These are phyloP conservation scores for Fraxinus angustifolia DNA, from an alignment of 305 asterid species.

Conservation along the genomic window DNA sequence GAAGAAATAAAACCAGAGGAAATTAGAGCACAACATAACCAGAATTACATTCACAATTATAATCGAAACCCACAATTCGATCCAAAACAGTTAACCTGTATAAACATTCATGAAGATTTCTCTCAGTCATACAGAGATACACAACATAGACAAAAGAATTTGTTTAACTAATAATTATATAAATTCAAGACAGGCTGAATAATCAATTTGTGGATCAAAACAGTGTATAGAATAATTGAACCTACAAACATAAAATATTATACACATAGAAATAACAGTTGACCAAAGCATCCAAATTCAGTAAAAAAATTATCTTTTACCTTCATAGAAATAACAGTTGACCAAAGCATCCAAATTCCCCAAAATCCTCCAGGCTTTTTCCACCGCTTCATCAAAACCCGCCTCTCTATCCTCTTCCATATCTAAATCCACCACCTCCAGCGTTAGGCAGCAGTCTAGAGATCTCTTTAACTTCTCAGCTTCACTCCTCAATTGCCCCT, in stretches of 20 bases:
- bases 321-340: slow-evolving; percentile 77
- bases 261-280: slow-evolving; percentile 53
- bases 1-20: neutral
- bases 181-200: neutral
- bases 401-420: slow-evolving; percentile 71
- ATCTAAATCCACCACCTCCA: slow-evolving; percentile 68
- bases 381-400: slow-evolving; percentile 59
- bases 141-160: neutral
- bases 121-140: neutral
- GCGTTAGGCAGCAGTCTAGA: slow-evolving; percentile 33
- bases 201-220: neutral
- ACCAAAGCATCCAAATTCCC: slow-evolving; percentile 76
- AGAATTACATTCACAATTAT: neutral
- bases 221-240: neutral
- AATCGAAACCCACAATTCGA: neutral
- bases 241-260: neutral
- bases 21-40: neutral
- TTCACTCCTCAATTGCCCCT: slow-evolving; percentile 43
- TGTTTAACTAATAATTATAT: neutral
- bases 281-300: slow-evolving; percentile 66
- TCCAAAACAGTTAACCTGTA: neutral
- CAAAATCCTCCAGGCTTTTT: slow-evolving; percentile 44
- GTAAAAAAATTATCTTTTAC: slow-evolving; percentile 19
- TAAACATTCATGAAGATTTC: neutral
- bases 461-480: slow-evolving; percentile 50